phyloP scores from a whole-genome alignment of 2,329 filamentous ascomycete genomes.

The Diaporthe australafricana region DNA sequence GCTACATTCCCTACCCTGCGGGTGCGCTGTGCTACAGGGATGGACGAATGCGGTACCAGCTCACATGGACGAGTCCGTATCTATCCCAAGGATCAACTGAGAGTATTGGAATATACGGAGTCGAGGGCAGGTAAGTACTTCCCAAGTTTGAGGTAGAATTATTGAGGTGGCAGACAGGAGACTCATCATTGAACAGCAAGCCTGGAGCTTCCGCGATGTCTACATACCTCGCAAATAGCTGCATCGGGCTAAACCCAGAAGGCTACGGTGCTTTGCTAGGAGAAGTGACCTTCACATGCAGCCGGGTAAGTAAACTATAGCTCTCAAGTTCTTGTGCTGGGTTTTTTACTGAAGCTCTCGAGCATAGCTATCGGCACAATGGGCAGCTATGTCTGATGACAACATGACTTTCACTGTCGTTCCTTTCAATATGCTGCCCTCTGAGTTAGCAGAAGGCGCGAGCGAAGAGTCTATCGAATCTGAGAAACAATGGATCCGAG shows the following conservation, averaged over 20 bases:
- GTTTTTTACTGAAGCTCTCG: background rate
- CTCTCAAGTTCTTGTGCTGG: no score
- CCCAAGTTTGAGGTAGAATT: background rate
- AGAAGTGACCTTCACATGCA: constrained; percentile 57
- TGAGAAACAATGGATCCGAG: constrained; percentile 52
- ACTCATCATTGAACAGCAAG: constrained; percentile 48
- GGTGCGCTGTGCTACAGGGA: constrained; percentile 58
- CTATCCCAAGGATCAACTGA: constrained; percentile 53
- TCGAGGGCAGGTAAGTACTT: constrained; percentile 49
- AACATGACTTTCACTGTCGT: constrained; percentile 50
- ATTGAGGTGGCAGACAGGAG: background rate
- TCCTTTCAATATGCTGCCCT: constrained; percentile 54
- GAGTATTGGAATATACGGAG: constrained; percentile 43
- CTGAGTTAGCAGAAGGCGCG: constrained; percentile 30
- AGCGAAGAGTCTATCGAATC: constrained; percentile 44
- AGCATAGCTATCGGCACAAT: constrained; percentile 52
- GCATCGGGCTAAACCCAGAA: constrained; percentile 52
- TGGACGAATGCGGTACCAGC: constrained; percentile 54
- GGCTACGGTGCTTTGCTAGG: constrained; percentile 57
- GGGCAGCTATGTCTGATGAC: constrained; percentile 52
- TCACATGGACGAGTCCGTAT: constrained; percentile 57
- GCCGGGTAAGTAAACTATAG: constrained; percentile 45
- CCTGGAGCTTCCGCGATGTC: constrained; percentile 59
- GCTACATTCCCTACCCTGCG: constrained; percentile 59
- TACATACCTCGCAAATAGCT: constrained; percentile 56